A percentile compares a stretch with the other conserved stretches of the same genome.
phyloP scores from a whole-genome alignment of 2,329 filamentous ascomycete species.

The Xylariaceae sp. region DNA sequence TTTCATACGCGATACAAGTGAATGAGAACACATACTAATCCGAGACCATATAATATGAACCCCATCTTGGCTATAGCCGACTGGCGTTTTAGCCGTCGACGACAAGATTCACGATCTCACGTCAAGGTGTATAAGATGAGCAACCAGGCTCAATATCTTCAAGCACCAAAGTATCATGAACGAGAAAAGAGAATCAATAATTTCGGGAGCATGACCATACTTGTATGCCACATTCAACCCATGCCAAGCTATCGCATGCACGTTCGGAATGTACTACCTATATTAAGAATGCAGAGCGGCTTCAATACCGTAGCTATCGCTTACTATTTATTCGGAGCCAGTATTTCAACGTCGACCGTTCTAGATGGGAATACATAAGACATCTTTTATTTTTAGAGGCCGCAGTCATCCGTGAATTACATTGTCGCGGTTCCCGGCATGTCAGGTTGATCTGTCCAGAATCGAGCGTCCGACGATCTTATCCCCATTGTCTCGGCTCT shows the following conservation, averaged over 20 bases:
- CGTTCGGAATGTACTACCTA: conserved; percentile 11
- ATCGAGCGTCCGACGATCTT: too few species aligned
- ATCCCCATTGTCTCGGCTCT: too few species aligned
- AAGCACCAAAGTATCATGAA: not conserved
- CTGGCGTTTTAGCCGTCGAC: conserved; percentile 7
- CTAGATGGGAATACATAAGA: too few species aligned
- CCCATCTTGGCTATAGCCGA: conserved; percentile 17
- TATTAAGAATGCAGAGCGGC: conserved; percentile 11
- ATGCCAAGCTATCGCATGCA: conserved; percentile 1
- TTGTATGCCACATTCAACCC: conserved; percentile 3
- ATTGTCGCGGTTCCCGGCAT: too few species aligned
- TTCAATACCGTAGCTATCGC: not conserved
- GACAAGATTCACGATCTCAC: not conserved
- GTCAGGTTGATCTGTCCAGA: too few species aligned
- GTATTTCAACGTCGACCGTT: too few species aligned
- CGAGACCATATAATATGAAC: conserved; percentile 15
- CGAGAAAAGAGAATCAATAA: not conserved
- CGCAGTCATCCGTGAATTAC: too few species aligned
- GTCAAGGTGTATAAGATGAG: not conserved
- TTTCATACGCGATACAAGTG: not conserved
- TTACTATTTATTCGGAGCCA: not conserved
- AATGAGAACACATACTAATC: conserved; percentile 11
- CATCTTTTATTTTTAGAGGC: not conserved
- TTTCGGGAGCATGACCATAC: conserved; percentile 11
- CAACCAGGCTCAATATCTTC: conserved; percentile 1